Conservation (phyloP, 202 grass and related monocot species). For the Setaria italica region DNA sequence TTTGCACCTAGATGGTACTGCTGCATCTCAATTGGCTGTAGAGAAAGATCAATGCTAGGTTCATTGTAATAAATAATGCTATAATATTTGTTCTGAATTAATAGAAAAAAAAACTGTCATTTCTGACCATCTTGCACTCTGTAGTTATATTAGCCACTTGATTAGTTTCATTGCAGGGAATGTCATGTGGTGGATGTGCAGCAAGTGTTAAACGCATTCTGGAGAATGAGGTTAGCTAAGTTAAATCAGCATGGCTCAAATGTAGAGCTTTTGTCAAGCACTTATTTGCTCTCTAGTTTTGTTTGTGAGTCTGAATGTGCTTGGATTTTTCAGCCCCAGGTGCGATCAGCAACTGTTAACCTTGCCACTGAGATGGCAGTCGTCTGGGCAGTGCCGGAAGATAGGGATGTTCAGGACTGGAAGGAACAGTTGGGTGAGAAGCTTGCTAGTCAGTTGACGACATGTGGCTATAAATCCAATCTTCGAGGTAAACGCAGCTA, state of each 20-base stretch:
- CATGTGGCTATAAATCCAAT: constrained; percentile 84
- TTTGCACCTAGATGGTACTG: constrained; percentile 19
- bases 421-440: constrained; percentile 80
- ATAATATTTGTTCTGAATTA: constrained; percentile 26
- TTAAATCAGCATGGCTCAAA: constrained; percentile 9
- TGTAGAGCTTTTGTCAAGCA: constrained; percentile 3
- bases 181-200: constrained; percentile 96
- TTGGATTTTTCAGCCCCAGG: constrained; percentile 71
- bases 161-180: constrained; percentile 71
- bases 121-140: not conserved
- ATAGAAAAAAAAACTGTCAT: not conserved
- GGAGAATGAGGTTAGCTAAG: constrained; percentile 77
- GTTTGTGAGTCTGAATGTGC: constrained; percentile 45
- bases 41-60: constrained; percentile 12
- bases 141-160: constrained; percentile 30
- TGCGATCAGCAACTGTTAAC: constrained; percentile 77
- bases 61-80: not conserved
- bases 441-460: constrained; percentile 79
- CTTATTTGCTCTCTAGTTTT: constrained; percentile 15
- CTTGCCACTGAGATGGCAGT: constrained; percentile 93
- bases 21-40: not conserved
- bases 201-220: constrained; percentile 90
- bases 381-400: constrained; percentile 66
- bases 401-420: constrained; percentile 66
- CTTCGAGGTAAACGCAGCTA: constrained; percentile 67